Conservation (phyloP, 2,329 filamentous ascomycete species). For the Colletotrichum shisoi region DNA sequence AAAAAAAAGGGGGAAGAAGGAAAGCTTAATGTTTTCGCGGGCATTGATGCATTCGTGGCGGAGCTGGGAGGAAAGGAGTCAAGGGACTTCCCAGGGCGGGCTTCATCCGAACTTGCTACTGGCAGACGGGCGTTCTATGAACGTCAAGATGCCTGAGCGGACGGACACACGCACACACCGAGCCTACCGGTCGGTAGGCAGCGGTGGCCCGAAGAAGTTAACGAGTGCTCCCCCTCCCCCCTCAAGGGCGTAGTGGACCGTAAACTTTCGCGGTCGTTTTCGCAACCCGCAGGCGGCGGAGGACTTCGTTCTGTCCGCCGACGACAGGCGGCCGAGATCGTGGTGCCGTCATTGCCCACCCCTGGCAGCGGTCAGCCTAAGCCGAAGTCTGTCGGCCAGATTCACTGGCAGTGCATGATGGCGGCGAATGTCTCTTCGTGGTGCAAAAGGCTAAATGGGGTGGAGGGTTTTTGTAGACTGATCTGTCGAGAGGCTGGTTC, state of each 20-base stretch:
- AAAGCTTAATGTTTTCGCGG: constrained; percentile 25
- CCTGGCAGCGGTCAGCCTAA: too few species aligned
- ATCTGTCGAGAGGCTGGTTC: not conserved
- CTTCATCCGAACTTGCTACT: constrained; percentile 29
- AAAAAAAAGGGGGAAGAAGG: not conserved
- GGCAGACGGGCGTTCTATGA: constrained; percentile 9
- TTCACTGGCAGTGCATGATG: constrained; percentile 10
- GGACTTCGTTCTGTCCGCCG: not conserved
- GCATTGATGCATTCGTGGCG: not conserved
- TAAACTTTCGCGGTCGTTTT: constrained; percentile 21
- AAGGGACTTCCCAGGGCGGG: not conserved
- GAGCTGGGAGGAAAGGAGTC: not conserved
- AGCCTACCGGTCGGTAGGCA: not conserved
- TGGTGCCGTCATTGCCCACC: too few species aligned
- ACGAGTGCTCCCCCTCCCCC: not conserved
- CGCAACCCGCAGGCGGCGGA: constrained; percentile 7
- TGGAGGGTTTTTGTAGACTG: too few species aligned
- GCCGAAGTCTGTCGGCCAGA: not conserved
- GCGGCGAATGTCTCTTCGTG: not conserved
- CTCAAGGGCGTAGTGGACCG: not conserved
- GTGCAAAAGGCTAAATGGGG: not conserved
- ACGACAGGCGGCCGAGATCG: not conserved
- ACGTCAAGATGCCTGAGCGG: constrained; percentile 22
- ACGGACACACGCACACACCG: not conserved
- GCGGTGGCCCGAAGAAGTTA: too few species aligned